These are phyloP conservation scores for Hericium rajendrae DNA, from an alignment of 768 basidiomycete genomes.

Conservation along the genomic window DNA sequence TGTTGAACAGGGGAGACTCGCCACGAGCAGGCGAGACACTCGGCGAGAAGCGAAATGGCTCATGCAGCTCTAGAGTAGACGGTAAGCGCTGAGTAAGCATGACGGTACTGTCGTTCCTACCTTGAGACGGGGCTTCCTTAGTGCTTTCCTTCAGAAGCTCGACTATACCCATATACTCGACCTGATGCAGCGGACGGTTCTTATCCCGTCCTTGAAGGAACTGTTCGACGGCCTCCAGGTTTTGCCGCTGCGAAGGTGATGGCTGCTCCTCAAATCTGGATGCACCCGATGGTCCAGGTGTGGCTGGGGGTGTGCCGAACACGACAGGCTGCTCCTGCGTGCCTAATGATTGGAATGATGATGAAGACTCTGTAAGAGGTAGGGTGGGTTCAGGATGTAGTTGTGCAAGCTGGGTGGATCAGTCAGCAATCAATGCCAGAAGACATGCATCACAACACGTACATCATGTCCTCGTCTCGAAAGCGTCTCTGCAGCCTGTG, in stretches of 20 bases:
- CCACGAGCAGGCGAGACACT: slow-evolving; percentile 32
- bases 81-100: neutral
- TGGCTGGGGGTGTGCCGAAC: slow-evolving; percentile 11
- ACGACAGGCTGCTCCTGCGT: slow-evolving; percentile 10
- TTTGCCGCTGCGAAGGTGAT: slow-evolving; percentile 28
- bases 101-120: neutral
- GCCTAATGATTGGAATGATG: neutral
- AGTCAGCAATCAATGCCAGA: neutral
- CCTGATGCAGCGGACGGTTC: slow-evolving; percentile 37
- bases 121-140: slow-evolving; percentile 27
- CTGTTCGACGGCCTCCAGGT: slow-evolving; percentile 38
- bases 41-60: slow-evolving; percentile 58
- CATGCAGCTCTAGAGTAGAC: slow-evolving; percentile 6
- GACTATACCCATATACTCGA: slow-evolving; percentile 47
- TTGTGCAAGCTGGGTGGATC: slow-evolving; percentile 1
- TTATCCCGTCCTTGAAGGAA: slow-evolving; percentile 37
- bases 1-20: slow-evolving; percentile 23
- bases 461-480: slow-evolving; percentile 11
- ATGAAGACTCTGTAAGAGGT: neutral
- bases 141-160: slow-evolving; percentile 44
- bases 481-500: slow-evolving; percentile 11
- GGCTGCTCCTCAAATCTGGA: neutral
- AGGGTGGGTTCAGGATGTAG: neutral
- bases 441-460: neutral
- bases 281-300: slow-evolving; percentile 8